Evolutionary conservation across 192 early-diverging fungal species (phyloP), one percentile per base, ranked within the genome.

Genomic region (Lunasporangiospora selenospora): DNA sequence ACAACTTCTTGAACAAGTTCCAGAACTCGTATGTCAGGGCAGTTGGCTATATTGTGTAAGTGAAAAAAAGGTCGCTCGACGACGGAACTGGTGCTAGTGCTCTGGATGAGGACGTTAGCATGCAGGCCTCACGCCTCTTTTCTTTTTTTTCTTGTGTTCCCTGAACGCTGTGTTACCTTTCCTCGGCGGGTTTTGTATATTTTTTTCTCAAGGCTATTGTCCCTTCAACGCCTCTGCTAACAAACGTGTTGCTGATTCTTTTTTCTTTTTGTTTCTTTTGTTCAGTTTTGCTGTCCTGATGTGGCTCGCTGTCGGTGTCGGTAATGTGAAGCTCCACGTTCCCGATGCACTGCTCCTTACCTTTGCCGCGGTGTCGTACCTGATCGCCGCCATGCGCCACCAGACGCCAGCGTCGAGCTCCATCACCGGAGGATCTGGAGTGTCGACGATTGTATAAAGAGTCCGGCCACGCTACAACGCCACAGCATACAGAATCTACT

Each of bases 1-100:
- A 83, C 54, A 56, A 62, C 13, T 71, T 79, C 27, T 62, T 81
- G 58, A 48, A 46, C 29, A 69, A 67, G 53, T 83, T 83, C 69
- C 80, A 83, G 57, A 81, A 83, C 45, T 71, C 69, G 21, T 79
- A 69, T 63, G 77, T 77, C 67, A 77, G 82, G 36, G 77, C 80
- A 6, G 38, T 50, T 16, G 69, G 67, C 47, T 83, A 83, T 53
- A 33, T 81, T 37, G 65, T 75, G 82, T 83, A 83, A 79, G 79
- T 76, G 12, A n/a, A n/a, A n/a, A n/a, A n/a, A n/a, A n/a, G n/a
- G n/a, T n/a, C n/a, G n/a, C n/a, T n/a, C n/a, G n/a, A n/a, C n/a
- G n/a, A n/a, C n/a, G n/a, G n/a, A n/a, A n/a, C n/a, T n/a, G n/a
- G n/a, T n/a, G n/a, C n/a, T n/a, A n/a, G n/a, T n/a, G n/a, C n/a